These are phyloP conservation scores for Hypsizygus ulmarius DNA, from an alignment of 1,284 basidiomycete species.

Conservation along the genomic window DNA sequence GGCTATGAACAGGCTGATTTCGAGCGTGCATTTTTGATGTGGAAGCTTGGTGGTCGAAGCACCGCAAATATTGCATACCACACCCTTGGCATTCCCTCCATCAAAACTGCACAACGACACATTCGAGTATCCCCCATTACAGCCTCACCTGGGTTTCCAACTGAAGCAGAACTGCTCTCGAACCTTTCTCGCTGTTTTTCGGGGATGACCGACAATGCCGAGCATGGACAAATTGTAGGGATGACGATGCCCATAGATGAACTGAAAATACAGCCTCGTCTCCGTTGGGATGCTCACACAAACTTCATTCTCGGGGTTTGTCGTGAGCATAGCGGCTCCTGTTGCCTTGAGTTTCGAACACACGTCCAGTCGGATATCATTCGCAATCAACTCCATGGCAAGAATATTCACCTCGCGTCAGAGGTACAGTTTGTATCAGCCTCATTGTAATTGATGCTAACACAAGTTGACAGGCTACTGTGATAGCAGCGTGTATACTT, in stretches of 20 bases:
- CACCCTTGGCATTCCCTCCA: constrained; percentile 17
- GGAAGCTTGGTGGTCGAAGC: constrained; percentile 18
- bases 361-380: constrained; percentile 11
- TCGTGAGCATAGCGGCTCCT: constrained; percentile 18
- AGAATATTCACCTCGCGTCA: not conserved
- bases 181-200: constrained; percentile 1
- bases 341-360: constrained; percentile 15
- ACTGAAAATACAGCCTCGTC: constrained; percentile 21
- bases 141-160: constrained; percentile 13
- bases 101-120: constrained; percentile 13
- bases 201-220: too few species aligned
- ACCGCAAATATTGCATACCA: constrained; percentile 18
- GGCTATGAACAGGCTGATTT: constrained; percentile 8
- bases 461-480: constrained; percentile 22
- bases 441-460: not conserved
- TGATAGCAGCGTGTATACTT: constrained; percentile 22
- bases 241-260: constrained; percentile 20
- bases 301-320: constrained; percentile 23
- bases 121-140: constrained; percentile 11
- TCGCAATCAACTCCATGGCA: not conserved
- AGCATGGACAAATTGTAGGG: too few species aligned
- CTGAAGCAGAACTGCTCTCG: not conserved
- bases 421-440: too few species aligned
- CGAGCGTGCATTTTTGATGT: constrained; percentile 18
- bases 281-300: constrained; percentile 21